Evolutionary conservation across 1,284 basidiomycete genomes (phyloP).

Genomic region (Puccinia polysora): DNA sequence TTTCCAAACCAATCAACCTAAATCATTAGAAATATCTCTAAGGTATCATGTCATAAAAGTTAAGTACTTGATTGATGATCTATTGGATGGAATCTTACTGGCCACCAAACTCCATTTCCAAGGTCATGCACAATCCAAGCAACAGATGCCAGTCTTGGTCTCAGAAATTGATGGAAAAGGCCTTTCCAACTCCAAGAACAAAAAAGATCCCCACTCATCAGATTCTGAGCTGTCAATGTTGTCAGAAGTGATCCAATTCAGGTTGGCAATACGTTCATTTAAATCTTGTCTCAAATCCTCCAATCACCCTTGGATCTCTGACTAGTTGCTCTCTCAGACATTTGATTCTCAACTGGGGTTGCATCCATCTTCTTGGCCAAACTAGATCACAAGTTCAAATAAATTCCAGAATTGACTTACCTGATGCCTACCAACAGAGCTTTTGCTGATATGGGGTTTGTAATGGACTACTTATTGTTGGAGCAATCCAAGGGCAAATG

Average conservation of each 20-base stretch:
- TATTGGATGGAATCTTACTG: conserved; percentile 69
- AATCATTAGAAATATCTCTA: conserved; percentile 65
- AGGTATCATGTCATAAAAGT: conserved; percentile 81
- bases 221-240: conserved; percentile 77
- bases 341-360: conserved; percentile 82
- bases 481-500: conserved; percentile 69
- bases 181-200: conserved; percentile 59
- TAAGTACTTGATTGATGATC: conserved; percentile 64
- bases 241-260: conserved; percentile 67
- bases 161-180: background rate
- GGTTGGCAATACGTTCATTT: conserved; percentile 74
- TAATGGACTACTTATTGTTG: conserved; percentile 75
- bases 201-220: conserved; percentile 62
- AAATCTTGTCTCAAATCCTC: conserved; percentile 78
- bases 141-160: conserved; percentile 74
- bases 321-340: conserved; percentile 71
- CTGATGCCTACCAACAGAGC: conserved; percentile 83
- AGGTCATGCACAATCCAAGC: no score
- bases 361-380: conserved; percentile 79
- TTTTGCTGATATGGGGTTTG: conserved; percentile 79
- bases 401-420: conserved; percentile 68
- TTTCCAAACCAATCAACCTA: conserved; percentile 56
- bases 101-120: no score
- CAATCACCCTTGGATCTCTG: conserved; percentile 75
- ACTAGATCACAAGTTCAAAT: conserved; percentile 67